These are phyloP conservation scores for Escallonia rubra DNA, from an alignment of 129 eudicot genomes.

Conservation along the genomic window DNA sequence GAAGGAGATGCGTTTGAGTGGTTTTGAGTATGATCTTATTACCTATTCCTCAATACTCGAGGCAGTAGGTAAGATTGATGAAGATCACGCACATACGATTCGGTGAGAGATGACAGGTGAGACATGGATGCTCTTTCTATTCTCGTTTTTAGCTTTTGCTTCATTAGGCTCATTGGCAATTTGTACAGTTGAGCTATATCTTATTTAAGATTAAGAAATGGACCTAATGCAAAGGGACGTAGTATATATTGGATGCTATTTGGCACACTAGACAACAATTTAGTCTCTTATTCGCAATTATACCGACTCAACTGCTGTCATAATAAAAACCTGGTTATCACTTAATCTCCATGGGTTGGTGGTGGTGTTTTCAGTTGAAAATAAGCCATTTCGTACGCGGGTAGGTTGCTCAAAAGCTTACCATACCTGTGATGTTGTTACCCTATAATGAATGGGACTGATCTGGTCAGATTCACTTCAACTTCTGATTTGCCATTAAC, in stretches of 20 bases:
- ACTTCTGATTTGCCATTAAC: background rate
- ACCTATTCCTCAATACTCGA: slow-evolving; percentile 90
- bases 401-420: background rate
- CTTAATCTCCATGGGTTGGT: background rate
- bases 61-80: slow-evolving; percentile 88
- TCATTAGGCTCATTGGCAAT: background rate
- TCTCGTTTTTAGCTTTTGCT: background rate
- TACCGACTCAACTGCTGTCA: background rate
- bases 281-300: background rate
- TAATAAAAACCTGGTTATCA: background rate
- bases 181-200: background rate
- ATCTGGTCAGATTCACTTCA: background rate
- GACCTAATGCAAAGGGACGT: background rate
- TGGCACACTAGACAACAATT: no score
- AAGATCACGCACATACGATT: slow-evolving; percentile 25
- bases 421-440: background rate
- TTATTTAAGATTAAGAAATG: background rate
- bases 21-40: slow-evolving; percentile 76
- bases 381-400: background rate
- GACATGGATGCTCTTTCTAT: background rate
- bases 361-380: background rate
- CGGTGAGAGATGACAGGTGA: slow-evolving; percentile 27
- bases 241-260: background rate
- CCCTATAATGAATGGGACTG: background rate
- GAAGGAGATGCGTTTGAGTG: slow-evolving; percentile 71